These are phyloP conservation scores for Microsporum audouinii DNA, from an alignment of 2,329 filamentous ascomycete species.

Conservation along the genomic window DNA sequence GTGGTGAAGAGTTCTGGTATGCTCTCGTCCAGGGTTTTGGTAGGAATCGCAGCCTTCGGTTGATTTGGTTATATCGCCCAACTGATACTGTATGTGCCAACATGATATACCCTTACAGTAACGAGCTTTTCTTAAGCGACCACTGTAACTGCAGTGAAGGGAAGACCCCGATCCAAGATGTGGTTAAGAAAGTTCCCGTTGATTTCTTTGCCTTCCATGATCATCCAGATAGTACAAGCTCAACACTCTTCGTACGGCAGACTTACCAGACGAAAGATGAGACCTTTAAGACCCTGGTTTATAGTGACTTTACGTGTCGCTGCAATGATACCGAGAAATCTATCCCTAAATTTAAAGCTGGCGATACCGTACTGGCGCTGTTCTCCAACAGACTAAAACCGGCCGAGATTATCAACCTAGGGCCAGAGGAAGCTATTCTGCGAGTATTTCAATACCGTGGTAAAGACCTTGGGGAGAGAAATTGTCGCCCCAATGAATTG, in stretches of 20 bases:
- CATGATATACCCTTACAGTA: constrained; percentile 56
- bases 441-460: constrained; percentile 44
- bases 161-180: constrained; percentile 43
- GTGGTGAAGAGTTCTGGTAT: constrained; percentile 50
- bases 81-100: constrained; percentile 57
- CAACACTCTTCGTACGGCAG: constrained; percentile 58
- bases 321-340: constrained; percentile 19
- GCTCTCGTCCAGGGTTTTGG: constrained; percentile 46
- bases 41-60: constrained; percentile 39
- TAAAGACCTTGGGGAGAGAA: constrained; percentile 30
- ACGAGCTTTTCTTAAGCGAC: constrained; percentile 66
- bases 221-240: constrained; percentile 28
- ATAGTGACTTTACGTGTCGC: constrained; percentile 45
- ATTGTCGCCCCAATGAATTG: constrained; percentile 42
- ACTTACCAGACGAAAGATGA: constrained; percentile 52
- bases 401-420: constrained; percentile 44
- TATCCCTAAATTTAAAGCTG: constrained; percentile 31
- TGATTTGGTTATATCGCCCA: constrained; percentile 64
- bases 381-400: constrained; percentile 42
- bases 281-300: constrained; percentile 49
- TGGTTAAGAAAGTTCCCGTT: constrained; percentile 48
- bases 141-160: constrained; percentile 57
- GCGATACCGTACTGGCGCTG: constrained; percentile 50
- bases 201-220: constrained; percentile 44
- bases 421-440: constrained; percentile 31